Percentiles rank a stretch among this genome's conserved stretches.
phyloP scores from a whole-genome alignment of 176 grass and related monocot species.

The Neostapfia colusana region DNA sequence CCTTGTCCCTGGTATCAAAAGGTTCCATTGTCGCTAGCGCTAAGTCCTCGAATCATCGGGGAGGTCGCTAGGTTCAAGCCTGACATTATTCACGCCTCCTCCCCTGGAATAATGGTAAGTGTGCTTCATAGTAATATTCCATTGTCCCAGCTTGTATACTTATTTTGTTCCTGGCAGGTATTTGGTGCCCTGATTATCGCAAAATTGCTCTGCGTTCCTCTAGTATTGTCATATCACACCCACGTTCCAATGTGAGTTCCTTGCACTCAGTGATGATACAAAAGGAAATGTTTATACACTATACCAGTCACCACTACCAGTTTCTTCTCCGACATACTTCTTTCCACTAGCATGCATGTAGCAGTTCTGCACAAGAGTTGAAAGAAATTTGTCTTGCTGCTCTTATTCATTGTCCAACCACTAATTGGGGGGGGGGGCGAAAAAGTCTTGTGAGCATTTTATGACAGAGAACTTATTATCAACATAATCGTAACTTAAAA shows the following conservation, averaged over 20 bases:
- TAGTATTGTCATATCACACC: constrained; percentile 87
- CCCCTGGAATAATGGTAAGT: constrained; percentile 86
- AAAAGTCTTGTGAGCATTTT: not conserved
- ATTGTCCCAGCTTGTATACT: not conserved
- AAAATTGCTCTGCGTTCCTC: constrained; percentile 78
- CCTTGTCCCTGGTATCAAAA: constrained; percentile 93
- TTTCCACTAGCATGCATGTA: constrained; percentile 3
- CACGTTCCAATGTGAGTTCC: constrained; percentile 81
- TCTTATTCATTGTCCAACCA: constrained; percentile 2
- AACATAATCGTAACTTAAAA: constrained; percentile 4
- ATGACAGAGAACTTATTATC: not conserved
- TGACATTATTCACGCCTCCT: constrained; percentile 91
- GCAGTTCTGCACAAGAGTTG: not conserved
- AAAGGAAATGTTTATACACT: not conserved
- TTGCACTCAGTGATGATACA: not conserved
- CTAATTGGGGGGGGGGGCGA: not conserved
- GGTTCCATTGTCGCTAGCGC: constrained; percentile 79
- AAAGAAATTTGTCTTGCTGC: not conserved
- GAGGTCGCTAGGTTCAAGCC: constrained; percentile 93
- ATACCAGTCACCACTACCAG: not conserved
- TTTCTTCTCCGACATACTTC: not conserved
- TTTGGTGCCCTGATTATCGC: constrained; percentile 83
- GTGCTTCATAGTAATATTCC: not conserved
- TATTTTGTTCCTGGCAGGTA: constrained; percentile 50
- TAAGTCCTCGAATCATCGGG: constrained; percentile 89